Base-by-base conservation (phyloP, 257 asterid species). In the Echites panduratus region DNA sequence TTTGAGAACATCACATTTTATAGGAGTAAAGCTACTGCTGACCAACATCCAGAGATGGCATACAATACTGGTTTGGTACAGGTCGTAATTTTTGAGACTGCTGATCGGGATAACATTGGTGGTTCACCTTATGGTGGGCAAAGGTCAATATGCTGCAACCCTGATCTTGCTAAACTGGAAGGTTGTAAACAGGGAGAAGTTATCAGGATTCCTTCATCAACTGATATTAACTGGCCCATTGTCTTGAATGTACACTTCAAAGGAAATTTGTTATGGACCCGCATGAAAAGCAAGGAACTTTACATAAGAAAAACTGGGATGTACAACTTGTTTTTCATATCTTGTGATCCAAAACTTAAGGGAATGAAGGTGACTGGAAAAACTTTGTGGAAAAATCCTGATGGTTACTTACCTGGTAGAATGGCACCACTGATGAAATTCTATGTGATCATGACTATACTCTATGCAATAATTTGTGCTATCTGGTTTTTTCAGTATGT, bases 91-190 rank as follows among this genome's bases (percentile, higher is more conserved):
- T 95, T 95, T 70, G 99, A 92, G 87, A 93, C 98, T 56, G 85
- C 89, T 74, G 89, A 95, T 68, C 95, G 96, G 24, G 99, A 95
- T 77, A 89, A 82, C 72, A 92, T 95, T 50, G 99, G 99, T 38
- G 99, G 99, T 76, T 95, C 99, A 67, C 94, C 98, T 47, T 95
- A 95, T 82, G 96, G 96, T 48, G 99, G 99, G 63, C 99, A 95
- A 80, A 92, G 96, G 81, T 85, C 98, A 38, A 92, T 95, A 44
- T 95, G 99, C 83, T 95, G 99, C 87, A 92, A 98, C 52, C 64
- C 96, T 26, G 99, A 95, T 95, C 96, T 92, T 71, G 92, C 99
- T 64, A 92, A 92, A 83, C 78, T 92, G 56, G 99, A 92, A 87
- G 97, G 97, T 32, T 95, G 99, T 88, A 92, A 85, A 73, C 83